Evolutionary conservation across 2,329 filamentous ascomycete genomes (phyloP).

Genomic region (Tolypocladium tundrense): DNA sequence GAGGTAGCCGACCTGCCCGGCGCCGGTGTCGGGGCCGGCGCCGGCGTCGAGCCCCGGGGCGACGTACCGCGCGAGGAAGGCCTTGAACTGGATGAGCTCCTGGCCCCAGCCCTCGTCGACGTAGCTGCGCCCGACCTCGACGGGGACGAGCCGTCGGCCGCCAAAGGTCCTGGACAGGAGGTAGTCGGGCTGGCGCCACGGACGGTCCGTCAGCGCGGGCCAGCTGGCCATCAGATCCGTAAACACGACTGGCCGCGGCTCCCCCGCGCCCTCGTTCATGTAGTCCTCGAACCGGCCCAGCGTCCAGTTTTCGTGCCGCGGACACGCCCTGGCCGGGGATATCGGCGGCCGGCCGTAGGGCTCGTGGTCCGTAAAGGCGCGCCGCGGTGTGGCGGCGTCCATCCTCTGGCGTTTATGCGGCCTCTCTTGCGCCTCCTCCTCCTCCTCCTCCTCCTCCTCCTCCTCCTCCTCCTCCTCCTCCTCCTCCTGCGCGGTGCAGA

Average conservation of each 20-base stretch:
- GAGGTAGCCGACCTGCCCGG: slow-evolving; percentile 56
- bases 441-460: too few species aligned
- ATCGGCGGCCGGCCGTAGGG: slow-evolving; percentile 17
- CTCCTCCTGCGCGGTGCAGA: slow-evolving; percentile 8
- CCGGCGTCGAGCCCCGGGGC: slow-evolving; percentile 7
- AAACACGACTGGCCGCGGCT: slow-evolving; percentile 58
- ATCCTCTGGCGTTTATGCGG: slow-evolving; percentile 12
- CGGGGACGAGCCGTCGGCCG: slow-evolving; percentile 70
- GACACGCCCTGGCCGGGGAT: slow-evolving; percentile 12
- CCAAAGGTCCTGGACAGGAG: slow-evolving; percentile 63
- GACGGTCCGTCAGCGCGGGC: slow-evolving; percentile 60
- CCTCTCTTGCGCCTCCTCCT: slow-evolving; percentile 5
- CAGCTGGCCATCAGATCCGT: slow-evolving; percentile 52
- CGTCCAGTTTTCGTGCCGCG: slow-evolving; percentile 29
- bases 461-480: too few species aligned
- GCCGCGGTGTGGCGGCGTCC: neutral
- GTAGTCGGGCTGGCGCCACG: slow-evolving; percentile 68
- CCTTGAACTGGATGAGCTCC: slow-evolving; percentile 61
- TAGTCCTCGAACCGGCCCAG: slow-evolving; percentile 53
- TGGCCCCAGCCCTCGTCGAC: slow-evolving; percentile 81
- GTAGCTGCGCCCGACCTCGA: slow-evolving; percentile 81
- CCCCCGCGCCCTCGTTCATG: slow-evolving; percentile 34
- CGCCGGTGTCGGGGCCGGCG: slow-evolving; percentile 5
- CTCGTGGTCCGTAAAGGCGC: slow-evolving; percentile 16
- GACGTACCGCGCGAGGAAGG: slow-evolving; percentile 59